phyloP scores from a whole-genome alignment of 306 rosid species.

The Prunus armeniaca region DNA sequence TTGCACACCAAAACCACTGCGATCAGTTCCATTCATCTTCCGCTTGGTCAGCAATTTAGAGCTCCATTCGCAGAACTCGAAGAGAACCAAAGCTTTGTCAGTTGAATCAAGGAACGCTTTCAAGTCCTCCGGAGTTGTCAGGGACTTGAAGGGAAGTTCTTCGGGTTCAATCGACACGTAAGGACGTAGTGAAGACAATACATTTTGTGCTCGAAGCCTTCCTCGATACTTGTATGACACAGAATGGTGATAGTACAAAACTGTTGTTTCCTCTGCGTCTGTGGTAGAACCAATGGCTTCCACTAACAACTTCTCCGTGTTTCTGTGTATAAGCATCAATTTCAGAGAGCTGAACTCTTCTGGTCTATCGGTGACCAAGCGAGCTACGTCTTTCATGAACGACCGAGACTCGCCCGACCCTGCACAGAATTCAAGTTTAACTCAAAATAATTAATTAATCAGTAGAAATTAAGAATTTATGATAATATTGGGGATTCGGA shows the following conservation, averaged over 20 bases:
- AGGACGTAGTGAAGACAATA: constrained; percentile 49
- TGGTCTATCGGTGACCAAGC: constrained; percentile 19
- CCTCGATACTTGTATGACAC: constrained; percentile 69
- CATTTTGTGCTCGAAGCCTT: constrained; percentile 48
- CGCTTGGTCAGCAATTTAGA: constrained; percentile 41
- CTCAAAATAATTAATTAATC: constrained; percentile 9
- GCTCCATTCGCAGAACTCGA: constrained; percentile 92
- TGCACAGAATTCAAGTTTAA: constrained; percentile 32
- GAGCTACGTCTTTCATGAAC: constrained; percentile 57
- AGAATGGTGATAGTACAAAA: constrained; percentile 62
- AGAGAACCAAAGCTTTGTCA: constrained; percentile 62
- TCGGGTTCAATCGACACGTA: constrained; percentile 38
- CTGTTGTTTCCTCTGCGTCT: constrained; percentile 45
- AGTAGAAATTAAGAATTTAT: background rate
- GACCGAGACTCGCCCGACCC: constrained; percentile 94
- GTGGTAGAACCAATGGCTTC: constrained; percentile 56
- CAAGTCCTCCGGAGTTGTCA: constrained; percentile 45
- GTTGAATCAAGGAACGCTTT: constrained; percentile 57
- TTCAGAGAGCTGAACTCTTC: constrained; percentile 46
- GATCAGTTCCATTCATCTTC: constrained; percentile 43
- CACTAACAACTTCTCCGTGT: constrained; percentile 53
- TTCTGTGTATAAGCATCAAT: constrained; percentile 56
- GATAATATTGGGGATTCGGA: too few relatives aligned
- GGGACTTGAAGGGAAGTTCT: constrained; percentile 53
- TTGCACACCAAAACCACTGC: constrained; percentile 26